phyloP scores from a whole-genome alignment of 768 basidiomycete species.

The Suillus sp. region DNA sequence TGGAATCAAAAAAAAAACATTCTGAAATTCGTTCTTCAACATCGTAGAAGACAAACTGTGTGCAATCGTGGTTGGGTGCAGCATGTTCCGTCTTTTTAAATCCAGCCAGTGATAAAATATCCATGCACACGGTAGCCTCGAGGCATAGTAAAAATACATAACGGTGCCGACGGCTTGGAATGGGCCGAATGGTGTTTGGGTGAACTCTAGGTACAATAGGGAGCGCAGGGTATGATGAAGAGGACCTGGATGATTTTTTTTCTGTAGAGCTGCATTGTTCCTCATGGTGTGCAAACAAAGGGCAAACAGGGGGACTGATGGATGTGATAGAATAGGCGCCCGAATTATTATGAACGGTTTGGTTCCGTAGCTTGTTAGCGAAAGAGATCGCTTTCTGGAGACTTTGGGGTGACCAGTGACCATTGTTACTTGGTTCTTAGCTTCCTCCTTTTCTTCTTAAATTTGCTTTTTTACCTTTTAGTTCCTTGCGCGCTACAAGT shows the following conservation, averaged over 20 bases:
- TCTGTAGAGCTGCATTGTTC: slow-evolving; percentile 5
- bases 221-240: slow-evolving; percentile 4
- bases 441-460: slow-evolving; percentile 38
- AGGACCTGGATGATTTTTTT: background rate
- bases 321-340: background rate
- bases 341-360: slow-evolving; percentile 18
- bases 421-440: slow-evolving; percentile 33
- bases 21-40: slow-evolving; percentile 3
- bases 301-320: slow-evolving; percentile 5
- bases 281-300: slow-evolving; percentile 15
- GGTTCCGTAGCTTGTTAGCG: slow-evolving; percentile 31
- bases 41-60: slow-evolving; percentile 2
- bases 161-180: slow-evolving; percentile 19
- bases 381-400: slow-evolving; percentile 28
- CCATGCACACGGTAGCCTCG: slow-evolving; percentile 23
- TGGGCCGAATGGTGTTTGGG: slow-evolving; percentile 14
- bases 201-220: slow-evolving; percentile 5
- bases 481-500: slow-evolving; percentile 33
- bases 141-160: slow-evolving; percentile 22
- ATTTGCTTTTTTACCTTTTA: slow-evolving; percentile 37
- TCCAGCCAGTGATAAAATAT: slow-evolving; percentile 1
- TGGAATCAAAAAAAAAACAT: background rate
- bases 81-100: background rate
- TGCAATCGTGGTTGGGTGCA: slow-evolving; percentile 9
- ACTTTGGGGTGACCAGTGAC: slow-evolving; percentile 20